phyloP scores from a whole-genome alignment of 176 grass and related monocot genomes.

The Rhynchospora pubera region DNA sequence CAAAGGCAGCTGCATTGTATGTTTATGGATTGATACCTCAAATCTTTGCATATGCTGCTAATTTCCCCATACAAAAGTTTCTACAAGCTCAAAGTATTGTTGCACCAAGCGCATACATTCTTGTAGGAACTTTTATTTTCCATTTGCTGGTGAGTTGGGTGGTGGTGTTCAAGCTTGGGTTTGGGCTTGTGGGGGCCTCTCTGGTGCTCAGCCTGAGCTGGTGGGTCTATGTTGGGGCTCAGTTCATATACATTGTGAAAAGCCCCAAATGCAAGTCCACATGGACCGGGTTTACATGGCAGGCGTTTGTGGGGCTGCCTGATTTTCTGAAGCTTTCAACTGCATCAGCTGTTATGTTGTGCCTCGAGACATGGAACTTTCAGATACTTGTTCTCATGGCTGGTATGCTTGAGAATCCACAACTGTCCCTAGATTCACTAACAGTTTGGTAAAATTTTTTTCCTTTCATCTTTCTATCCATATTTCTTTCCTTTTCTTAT shows the following conservation, averaged over 20 bases:
- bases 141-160: constrained; percentile 64
- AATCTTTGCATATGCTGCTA: constrained; percentile 82
- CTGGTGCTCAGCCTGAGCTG: constrained; percentile 67
- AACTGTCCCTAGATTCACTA: constrained; percentile 70
- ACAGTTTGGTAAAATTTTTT: constrained; percentile 57
- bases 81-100: constrained; percentile 89
- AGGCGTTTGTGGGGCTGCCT: constrained; percentile 55
- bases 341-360: constrained; percentile 86
- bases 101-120: constrained; percentile 81
- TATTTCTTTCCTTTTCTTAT: not conserved
- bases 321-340: constrained; percentile 56
- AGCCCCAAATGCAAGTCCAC: constrained; percentile 50
- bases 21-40: constrained; percentile 80
- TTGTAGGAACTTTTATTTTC: constrained; percentile 34
- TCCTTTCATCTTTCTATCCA: no score
- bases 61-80: constrained; percentile 93
- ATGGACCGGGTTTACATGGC: constrained; percentile 78
- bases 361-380: constrained; percentile 90
- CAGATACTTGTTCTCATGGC: constrained; percentile 86
- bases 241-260: constrained; percentile 67
- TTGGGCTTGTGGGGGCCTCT: constrained; percentile 67
- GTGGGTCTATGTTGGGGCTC: constrained; percentile 56
- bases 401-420: constrained; percentile 62
- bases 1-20: constrained; percentile 57
- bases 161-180: constrained; percentile 41